phyloP scores from a whole-genome alignment of 2,329 filamentous ascomycete genomes.

The Colletotrichum spaethianum region DNA sequence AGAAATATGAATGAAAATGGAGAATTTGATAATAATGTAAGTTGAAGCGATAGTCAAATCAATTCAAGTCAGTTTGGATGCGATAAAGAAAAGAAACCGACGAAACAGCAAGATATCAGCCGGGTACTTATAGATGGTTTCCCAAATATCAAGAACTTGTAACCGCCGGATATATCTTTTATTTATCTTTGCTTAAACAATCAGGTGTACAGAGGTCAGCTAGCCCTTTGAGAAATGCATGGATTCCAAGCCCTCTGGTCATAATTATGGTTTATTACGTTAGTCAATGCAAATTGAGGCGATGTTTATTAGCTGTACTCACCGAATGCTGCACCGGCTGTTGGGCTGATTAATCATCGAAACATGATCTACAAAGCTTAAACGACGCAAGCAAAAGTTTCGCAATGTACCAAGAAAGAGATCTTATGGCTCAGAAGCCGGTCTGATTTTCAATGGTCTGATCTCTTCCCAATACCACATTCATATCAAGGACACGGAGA shows the following conservation, averaged over 20 bases:
- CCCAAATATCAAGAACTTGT: too few relatives aligned
- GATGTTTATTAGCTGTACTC: neutral
- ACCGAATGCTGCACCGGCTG: neutral
- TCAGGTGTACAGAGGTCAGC: neutral
- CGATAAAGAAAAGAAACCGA: neutral
- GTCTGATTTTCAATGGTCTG: constrained; percentile 8
- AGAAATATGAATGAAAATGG: neutral
- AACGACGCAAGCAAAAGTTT: neutral
- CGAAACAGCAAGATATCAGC: neutral
- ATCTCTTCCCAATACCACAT: neutral
- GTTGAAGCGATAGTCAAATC: neutral
- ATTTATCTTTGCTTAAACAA: neutral
- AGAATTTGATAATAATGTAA: neutral
- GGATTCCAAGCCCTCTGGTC: neutral
- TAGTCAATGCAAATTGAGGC: neutral
- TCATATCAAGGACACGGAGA: neutral
- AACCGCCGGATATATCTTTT: too few relatives aligned
- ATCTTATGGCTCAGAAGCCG: constrained; percentile 10
- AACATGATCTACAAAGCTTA: neutral
- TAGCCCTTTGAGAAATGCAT: too few relatives aligned
- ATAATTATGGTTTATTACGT: neutral
- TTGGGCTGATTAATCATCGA: neutral
- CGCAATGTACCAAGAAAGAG: neutral
- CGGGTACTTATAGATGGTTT: constrained; percentile 22
- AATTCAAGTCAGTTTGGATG: constrained; percentile 1